Conservation (phyloP, 2,329 filamentous ascomycete species). For the Anisogramma anomala region DNA sequence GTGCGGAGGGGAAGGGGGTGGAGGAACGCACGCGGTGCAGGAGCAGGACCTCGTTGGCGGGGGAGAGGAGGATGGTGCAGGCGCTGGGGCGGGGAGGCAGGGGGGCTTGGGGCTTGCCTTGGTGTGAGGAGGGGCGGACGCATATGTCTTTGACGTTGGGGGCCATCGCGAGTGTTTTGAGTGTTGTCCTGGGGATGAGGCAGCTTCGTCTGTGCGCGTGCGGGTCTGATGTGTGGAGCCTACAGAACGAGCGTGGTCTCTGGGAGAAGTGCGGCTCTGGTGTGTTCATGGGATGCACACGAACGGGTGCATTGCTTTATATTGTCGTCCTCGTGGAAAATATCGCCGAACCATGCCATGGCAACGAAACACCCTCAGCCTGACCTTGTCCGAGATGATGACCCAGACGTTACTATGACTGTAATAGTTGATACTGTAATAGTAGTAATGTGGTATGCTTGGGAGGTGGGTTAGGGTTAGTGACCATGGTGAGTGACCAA, state of each 20-base stretch:
- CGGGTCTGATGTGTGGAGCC: background rate
- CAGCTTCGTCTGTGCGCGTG: background rate
- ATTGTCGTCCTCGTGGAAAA: slow-evolving; percentile 47
- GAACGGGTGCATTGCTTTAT: no score
- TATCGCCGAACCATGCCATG: slow-evolving; percentile 44
- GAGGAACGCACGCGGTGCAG: slow-evolving; percentile 77
- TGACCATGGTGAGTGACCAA: no score
- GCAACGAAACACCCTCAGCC: slow-evolving; percentile 43
- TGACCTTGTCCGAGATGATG: slow-evolving; percentile 52
- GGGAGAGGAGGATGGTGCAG: slow-evolving; percentile 76
- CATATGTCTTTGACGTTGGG: background rate
- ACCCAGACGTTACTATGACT: slow-evolving; percentile 21
- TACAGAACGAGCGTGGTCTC: background rate
- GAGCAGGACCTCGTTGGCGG: slow-evolving; percentile 75
- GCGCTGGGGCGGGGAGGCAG: slow-evolving; percentile 8
- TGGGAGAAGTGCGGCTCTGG: background rate
- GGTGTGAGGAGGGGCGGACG: background rate
- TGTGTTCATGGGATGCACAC: no score
- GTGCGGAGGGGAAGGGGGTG: slow-evolving; percentile 75
- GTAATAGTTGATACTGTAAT: no score
- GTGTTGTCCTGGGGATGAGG: background rate
- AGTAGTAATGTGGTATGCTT: no score
- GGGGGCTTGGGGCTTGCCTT: background rate
- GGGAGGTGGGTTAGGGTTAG: no score
- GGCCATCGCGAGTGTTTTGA: background rate